phyloP scores from a whole-genome alignment of 164 flowering plant species.

The Nymphaea colorata region DNA sequence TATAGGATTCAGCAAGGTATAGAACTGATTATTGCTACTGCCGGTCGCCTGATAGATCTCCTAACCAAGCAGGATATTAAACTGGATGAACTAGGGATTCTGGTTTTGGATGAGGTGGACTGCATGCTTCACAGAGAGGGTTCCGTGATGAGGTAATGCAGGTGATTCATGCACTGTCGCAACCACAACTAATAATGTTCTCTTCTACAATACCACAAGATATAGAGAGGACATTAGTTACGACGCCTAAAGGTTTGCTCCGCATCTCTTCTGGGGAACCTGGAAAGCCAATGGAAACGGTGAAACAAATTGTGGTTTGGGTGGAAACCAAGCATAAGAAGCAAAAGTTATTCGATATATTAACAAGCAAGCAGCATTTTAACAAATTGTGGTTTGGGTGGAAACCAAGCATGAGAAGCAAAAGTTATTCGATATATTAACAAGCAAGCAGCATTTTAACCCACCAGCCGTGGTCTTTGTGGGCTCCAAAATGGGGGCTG shows the following conservation, averaged over 20 bases:
- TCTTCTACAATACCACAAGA: conserved; percentile 70
- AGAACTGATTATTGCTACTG: conserved; percentile 75
- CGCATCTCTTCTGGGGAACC: conserved; percentile 50
- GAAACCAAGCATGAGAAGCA: conserved; percentile 78
- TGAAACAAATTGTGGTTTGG: conserved; percentile 82
- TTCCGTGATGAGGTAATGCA: conserved; percentile 88
- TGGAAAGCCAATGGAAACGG: conserved; percentile 44
- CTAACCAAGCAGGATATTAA: conserved; percentile 65
- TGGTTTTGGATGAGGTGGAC: conserved; percentile 90
- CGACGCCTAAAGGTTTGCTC: conserved; percentile 37
- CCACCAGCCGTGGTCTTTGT: conserved; percentile 91
- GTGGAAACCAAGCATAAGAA: conserved; percentile 81
- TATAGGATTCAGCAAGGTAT: conserved; percentile 73
- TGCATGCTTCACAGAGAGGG: conserved; percentile 85
- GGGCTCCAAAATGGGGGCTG: conserved; percentile 78
- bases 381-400: conserved; percentile 81
- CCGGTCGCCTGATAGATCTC: conserved; percentile 88
- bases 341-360: conserved; percentile 78
- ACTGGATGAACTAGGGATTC: conserved; percentile 40
- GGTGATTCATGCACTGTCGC: conserved; percentile 55
- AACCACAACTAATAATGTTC: conserved; percentile 74
- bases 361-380: conserved; percentile 72
- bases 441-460: conserved; percentile 66
- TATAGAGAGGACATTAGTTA: conserved; percentile 54
- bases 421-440: conserved; percentile 76